Evolutionary conservation across 108 stramenopile species (phyloP).

Genomic region (Cyclotella sp.): DNA sequence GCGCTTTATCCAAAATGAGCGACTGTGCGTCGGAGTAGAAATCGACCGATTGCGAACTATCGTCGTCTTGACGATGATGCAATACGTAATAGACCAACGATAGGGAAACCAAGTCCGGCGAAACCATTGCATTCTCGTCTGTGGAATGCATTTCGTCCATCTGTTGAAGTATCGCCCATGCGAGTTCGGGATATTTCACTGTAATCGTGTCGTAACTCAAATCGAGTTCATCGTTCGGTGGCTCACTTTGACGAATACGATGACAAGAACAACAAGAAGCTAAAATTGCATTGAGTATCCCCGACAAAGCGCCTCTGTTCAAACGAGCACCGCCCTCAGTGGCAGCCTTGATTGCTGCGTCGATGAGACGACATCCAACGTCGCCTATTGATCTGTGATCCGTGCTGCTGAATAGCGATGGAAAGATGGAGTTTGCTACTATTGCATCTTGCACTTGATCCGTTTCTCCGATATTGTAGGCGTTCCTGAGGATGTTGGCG

Average conservation of each 20-base stretch:
- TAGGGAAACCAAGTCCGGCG: constrained; percentile 35
- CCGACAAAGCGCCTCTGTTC: constrained; percentile 43
- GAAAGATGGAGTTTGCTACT: constrained; percentile 17
- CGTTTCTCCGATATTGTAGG: constrained; percentile 37
- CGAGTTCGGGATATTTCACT: constrained; percentile 19
- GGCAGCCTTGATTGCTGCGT: constrained; percentile 52
- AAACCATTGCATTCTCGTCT: constrained; percentile 26
- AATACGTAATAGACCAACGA: constrained; percentile 27
- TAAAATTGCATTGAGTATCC: constrained; percentile 62
- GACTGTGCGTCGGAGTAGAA: constrained; percentile 14
- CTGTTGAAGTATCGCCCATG: constrained; percentile 22
- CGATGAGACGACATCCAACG: constrained; percentile 35
- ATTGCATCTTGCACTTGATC: constrained; percentile 43
- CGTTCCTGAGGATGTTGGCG: constrained; percentile 16
- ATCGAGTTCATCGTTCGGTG: constrained; percentile 27
- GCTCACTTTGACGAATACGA: constrained; percentile 38
- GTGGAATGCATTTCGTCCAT: constrained; percentile 38
- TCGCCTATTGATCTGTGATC: constrained; percentile 5
- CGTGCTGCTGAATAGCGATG: constrained; percentile 3
- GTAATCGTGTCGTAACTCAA: neutral
- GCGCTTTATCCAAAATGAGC: constrained; percentile 57
- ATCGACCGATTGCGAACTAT: neutral
- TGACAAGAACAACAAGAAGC: constrained; percentile 48
- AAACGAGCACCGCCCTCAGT: constrained; percentile 19
- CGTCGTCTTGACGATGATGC: neutral